Conservation (phyloP, 2,329 filamentous ascomycete species). For the Cyclaneusma minus region DNA sequence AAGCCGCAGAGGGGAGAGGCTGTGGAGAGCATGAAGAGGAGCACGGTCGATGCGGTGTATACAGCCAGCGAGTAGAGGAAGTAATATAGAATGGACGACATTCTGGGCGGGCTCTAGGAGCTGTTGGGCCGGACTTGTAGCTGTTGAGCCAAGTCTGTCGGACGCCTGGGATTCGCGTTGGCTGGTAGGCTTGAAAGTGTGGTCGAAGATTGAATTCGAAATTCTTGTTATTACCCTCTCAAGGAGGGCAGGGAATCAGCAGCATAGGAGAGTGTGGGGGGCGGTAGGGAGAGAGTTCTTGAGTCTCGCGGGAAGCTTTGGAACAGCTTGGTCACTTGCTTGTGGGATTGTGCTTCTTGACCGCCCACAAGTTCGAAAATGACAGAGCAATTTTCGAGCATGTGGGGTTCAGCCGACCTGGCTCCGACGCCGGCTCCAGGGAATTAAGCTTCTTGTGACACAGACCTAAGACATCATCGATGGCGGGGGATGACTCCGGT, state of each 20-base stretch:
- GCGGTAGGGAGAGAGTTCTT: constrained; percentile 1
- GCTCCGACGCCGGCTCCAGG: no score
- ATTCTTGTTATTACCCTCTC: constrained; percentile 11
- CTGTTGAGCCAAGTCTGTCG: not conserved
- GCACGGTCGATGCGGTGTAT: constrained; percentile 33
- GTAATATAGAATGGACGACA: constrained; percentile 17
- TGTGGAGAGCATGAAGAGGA: constrained; percentile 47
- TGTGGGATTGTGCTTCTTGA: not conserved
- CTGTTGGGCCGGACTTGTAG: not conserved
- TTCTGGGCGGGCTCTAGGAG: not conserved
- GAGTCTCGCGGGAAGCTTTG: not conserved
- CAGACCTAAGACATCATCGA: no score
- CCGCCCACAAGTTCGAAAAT: no score
- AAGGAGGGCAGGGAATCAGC: constrained; percentile 11
- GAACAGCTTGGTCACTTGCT: not conserved
- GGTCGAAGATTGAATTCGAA: not conserved
- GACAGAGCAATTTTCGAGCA: no score
- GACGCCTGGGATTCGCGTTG: not conserved
- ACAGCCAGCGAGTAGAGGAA: constrained; percentile 30
- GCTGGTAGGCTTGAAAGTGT: not conserved
- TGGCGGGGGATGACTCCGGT: not conserved
- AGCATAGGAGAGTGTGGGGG: constrained; percentile 8
- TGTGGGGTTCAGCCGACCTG: no score
- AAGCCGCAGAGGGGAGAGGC: constrained; percentile 46
- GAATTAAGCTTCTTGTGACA: no score